These are phyloP conservation scores for Lactarius hengduanensis DNA, from an alignment of 768 basidiomycete species.

Conservation along the genomic window DNA sequence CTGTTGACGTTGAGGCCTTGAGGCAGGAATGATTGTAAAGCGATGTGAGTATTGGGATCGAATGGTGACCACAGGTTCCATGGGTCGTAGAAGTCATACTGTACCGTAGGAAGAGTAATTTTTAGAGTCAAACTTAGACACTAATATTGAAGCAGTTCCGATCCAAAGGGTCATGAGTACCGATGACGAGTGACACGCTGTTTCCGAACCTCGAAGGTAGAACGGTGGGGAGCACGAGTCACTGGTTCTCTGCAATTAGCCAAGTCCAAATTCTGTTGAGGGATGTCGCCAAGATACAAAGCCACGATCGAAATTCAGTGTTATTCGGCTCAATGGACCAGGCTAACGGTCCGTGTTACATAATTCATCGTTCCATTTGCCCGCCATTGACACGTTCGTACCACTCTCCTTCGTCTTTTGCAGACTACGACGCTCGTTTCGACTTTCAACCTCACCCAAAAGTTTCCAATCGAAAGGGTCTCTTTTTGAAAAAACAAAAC, in stretches of 20 bases:
- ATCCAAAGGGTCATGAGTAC: background rate
- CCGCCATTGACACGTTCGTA: background rate
- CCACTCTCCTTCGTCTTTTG: background rate
- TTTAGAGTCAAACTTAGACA: background rate
- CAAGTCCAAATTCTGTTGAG: no score
- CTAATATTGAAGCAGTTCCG: background rate
- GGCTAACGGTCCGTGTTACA: background rate
- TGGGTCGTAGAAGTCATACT: background rate
- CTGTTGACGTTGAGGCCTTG: background rate
- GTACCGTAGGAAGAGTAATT: no score
- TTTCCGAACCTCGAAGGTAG: background rate
- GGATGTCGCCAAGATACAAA: background rate
- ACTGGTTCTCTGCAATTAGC: background rate
- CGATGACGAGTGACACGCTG: background rate
- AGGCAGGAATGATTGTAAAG: background rate
- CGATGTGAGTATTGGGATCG: background rate
- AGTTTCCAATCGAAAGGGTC: background rate
- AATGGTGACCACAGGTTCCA: background rate
- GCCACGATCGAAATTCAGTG: no score
- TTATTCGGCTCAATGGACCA: no score
- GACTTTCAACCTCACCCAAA: background rate
- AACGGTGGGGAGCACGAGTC: background rate
- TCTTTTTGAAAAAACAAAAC: background rate
- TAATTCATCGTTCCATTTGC: background rate
- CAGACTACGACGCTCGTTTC: constrained; percentile 1